These are phyloP conservation scores for Colletotrichum sp. DNA, from an alignment of 2,329 filamentous ascomycete genomes.

Conservation along the genomic window DNA sequence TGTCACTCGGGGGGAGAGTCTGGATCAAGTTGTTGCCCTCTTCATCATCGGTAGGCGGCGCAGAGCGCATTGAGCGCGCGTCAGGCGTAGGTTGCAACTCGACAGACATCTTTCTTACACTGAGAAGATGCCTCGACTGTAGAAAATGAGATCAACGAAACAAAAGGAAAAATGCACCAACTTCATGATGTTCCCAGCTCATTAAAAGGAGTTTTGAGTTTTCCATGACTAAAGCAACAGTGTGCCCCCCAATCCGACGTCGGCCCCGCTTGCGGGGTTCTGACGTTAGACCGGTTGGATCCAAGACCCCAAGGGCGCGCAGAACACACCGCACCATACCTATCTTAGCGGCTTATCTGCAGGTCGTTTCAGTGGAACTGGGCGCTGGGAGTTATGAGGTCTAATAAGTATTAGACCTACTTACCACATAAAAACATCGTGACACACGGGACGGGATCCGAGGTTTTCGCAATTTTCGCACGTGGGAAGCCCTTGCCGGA, in stretches of 20 bases:
- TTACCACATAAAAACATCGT: neutral
- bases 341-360: neutral
- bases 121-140: neutral
- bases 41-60: constrained; percentile 1
- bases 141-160: fast-evolving
- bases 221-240: neutral
- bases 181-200: neutral
- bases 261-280: neutral
- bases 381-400: neutral
- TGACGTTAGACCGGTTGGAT: neutral
- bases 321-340: neutral
- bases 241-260: neutral
- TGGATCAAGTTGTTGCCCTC: constrained; percentile 18
- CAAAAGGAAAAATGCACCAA: neutral
- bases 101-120: neutral
- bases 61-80: neutral
- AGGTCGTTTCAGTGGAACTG: neutral
- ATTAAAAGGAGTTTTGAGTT: neutral
- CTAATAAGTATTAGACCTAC: neutral
- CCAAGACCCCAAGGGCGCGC: neutral
- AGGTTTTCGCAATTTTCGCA: neutral
- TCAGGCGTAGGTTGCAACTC: neutral
- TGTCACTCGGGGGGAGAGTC: constrained; percentile 23
- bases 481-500: neutral
- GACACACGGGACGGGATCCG: neutral